Percentiles rank a stretch among this genome's conserved stretches.
Conservation (phyloP, 1,139 yeast species). For the Saccharomycopsis phalli region DNA sequence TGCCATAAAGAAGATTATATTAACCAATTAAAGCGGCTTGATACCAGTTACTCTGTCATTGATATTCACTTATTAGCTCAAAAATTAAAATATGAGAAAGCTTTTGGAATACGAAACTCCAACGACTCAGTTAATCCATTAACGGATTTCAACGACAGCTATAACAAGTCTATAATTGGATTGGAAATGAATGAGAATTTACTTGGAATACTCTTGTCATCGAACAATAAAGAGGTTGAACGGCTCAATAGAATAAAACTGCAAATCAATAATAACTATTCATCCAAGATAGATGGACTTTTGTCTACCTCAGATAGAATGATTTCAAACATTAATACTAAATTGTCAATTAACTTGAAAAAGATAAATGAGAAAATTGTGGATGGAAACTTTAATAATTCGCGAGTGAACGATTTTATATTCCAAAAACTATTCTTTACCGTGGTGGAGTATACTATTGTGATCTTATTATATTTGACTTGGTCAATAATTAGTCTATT, state of each 20-base stretch:
- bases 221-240: constrained; percentile 15
- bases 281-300: constrained; percentile 16
- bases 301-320: constrained; percentile 15
- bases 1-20: too few relatives aligned
- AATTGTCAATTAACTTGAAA: constrained; percentile 12
- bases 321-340: constrained; percentile 16
- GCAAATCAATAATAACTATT: constrained; percentile 13
- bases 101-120: constrained; percentile 6
- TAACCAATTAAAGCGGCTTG: constrained; percentile 2
- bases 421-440: constrained; percentile 3
- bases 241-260: constrained; percentile 7
- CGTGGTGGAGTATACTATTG: constrained; percentile 11
- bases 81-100: constrained; percentile 4
- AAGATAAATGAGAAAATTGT: constrained; percentile 10
- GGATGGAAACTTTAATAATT: neutral
- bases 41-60: constrained; percentile 5
- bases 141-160: constrained; percentile 1
- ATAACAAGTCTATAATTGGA: neutral
- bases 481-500: constrained; percentile 13
- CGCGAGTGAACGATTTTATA: constrained; percentile 4
- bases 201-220: constrained; percentile 15
- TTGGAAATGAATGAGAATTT: constrained; percentile 11
- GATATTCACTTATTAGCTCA: constrained; percentile 6
- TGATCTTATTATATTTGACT: constrained; percentile 10
- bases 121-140: neutral